Percentiles rank a stretch among this genome's conserved stretches.
These are phyloP conservation scores for Pneumocystis carinii DNA, from an alignment of 1,139 yeast genomes.

Conservation along the genomic window DNA sequence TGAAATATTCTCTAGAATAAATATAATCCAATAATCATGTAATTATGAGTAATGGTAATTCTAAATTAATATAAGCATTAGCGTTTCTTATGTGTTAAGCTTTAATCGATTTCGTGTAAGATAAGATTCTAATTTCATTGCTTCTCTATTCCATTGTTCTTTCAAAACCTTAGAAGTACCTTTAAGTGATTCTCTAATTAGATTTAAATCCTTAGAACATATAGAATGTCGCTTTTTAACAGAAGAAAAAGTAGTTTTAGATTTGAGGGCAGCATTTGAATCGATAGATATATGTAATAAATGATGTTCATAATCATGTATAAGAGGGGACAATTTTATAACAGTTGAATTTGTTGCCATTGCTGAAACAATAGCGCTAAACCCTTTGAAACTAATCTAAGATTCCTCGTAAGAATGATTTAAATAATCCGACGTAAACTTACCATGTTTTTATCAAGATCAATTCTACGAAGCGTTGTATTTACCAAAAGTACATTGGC, in stretches of 20 bases:
- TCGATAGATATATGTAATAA: neutral
- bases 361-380: neutral
- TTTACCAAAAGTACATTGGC: slow-evolving; percentile 7
- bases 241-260: neutral
- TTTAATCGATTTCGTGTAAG: neutral
- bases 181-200: neutral
- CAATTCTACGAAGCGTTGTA: slow-evolving; percentile 6
- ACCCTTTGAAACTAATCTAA: neutral
- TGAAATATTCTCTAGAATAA: neutral
- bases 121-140: neutral
- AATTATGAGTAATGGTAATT: neutral
- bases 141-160: neutral
- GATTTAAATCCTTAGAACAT: neutral
- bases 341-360: neutral
- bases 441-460: slow-evolving; percentile 9
- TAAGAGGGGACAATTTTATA: neutral
- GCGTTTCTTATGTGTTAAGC: neutral
- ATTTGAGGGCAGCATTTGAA: neutral
- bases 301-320: neutral
- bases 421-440: slow-evolving; percentile 3
- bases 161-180: neutral
- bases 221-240: neutral
- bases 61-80: neutral
- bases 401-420: neutral
- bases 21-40: neutral